Evolutionary conservation across 441 rosid species (phyloP), one percentile per base, ranked within the genome.

Genomic region (Hura crepitans): DNA sequence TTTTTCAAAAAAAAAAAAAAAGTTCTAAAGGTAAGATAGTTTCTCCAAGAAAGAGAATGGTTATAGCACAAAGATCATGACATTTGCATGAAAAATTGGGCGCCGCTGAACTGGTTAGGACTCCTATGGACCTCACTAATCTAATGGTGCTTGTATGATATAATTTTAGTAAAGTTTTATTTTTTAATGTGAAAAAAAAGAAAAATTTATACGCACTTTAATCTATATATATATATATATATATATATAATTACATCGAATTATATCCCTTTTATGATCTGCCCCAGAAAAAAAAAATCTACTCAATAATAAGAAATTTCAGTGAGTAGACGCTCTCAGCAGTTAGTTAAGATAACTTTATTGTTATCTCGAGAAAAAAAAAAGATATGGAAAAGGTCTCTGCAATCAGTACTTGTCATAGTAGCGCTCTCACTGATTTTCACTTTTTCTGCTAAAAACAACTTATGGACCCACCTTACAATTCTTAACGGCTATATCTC

Each of bases 401-500:
- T 42, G n/a, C 39, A 28, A 13, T 42, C 33, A 15, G 6, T 6
- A 45, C 15, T 6, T 28, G 15, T 65, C 46, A 67, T 31, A 45
- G 65, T 1, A 49, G 53, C 54, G 67, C 74, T 70, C 74, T 70
- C 5, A 50, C 43, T 51, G 50, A 67, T 54, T 67, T 22, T 30
- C 28, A 5, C 42, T 65, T n/a, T 33, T 31, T 27, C 14, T 23
- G 25, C 61, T 14, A 37, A 61, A 47, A 9, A 1, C 10, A 0
- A 61, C 4, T 46, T 11, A 69, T 7, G 31, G 66, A 59, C 55
- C 65, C 51, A 30, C 31, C 35, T 35, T 35, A 35, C 30, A 20
- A 43, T 51, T 15, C 23, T 30, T 53, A 62, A 50, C 74, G 68
- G 74, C 68, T 62, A 70, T 47, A 70, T 23, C 5, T 23, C 42